Conservation (phyloP, 2,329 filamentous ascomycete species). For the Neofusicoccum parvum region DNA sequence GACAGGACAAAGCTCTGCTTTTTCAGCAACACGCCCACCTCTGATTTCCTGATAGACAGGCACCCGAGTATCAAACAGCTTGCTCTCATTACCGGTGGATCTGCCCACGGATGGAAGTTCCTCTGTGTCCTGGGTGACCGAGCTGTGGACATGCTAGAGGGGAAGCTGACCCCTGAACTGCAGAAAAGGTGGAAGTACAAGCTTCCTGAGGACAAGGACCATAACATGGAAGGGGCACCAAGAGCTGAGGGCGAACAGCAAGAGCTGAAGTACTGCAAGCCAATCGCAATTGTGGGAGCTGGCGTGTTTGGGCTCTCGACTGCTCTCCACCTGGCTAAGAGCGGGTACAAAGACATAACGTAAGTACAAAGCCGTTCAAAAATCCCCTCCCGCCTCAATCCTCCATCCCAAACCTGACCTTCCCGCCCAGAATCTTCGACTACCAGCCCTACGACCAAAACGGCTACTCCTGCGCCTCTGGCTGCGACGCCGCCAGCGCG, state of each 20-base stretch:
- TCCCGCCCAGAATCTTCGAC: background rate
- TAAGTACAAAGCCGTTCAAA: background rate
- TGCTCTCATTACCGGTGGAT: slow-evolving; percentile 63
- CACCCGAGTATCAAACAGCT: slow-evolving; percentile 52
- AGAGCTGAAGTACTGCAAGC: slow-evolving; percentile 19
- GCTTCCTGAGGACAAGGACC: background rate
- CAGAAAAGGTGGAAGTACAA: slow-evolving; percentile 20
- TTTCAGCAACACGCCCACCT: slow-evolving; percentile 60
- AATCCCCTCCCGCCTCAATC: too few species aligned
- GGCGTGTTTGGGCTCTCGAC: slow-evolving; percentile 43
- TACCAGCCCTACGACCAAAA: slow-evolving; percentile 20
- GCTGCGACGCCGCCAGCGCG: slow-evolving; percentile 22
- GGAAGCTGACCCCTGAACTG: slow-evolving; percentile 13
- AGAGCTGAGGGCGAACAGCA: slow-evolving; percentile 15
- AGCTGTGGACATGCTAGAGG: slow-evolving; percentile 46
- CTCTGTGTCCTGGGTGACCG: slow-evolving; percentile 59
- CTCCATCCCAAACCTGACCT: background rate
- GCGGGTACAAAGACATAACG: slow-evolving; percentile 25
- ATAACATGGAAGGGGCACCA: slow-evolving; percentile 20
- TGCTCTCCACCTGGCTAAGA: slow-evolving; percentile 42
- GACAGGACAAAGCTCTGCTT: slow-evolving; percentile 54
- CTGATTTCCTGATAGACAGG: slow-evolving; percentile 58
- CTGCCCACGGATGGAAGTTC: slow-evolving; percentile 65
- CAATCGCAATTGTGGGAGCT: slow-evolving; percentile 34
- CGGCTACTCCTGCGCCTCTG: slow-evolving; percentile 4